Evolutionary conservation across 2,329 filamentous ascomycete genomes (phyloP).

Genomic region (Lasiodiplodia citricola): DNA sequence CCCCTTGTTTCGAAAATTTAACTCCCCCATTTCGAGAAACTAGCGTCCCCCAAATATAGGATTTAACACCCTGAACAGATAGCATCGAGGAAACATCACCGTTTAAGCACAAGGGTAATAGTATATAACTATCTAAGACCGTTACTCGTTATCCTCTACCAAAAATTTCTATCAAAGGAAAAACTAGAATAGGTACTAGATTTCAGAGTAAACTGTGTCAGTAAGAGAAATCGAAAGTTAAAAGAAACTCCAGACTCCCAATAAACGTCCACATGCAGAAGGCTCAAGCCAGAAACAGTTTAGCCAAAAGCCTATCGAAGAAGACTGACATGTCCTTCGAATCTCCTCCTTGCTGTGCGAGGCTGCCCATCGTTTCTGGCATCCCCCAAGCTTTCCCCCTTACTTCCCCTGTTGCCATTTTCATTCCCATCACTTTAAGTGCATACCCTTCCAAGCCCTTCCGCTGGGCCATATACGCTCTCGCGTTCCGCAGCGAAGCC

Average conservation of each 20-base stretch:
- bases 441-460: conserved; percentile 33
- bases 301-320: conserved; percentile 45
- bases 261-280: background rate
- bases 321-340: conserved; percentile 41
- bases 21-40: too few relatives aligned
- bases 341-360: background rate
- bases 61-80: too few relatives aligned
- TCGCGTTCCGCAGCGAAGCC: conserved; percentile 32
- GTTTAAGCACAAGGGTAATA: too few relatives aligned
- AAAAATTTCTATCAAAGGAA: background rate
- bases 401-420: conserved; percentile 27
- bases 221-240: background rate
- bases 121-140: too few relatives aligned
- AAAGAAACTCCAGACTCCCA: background rate
- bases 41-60: too few relatives aligned
- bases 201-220: background rate
- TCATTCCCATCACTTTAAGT: conserved; percentile 30
- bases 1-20: too few relatives aligned
- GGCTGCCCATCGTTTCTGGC: too few relatives aligned
- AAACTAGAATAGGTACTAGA: background rate
- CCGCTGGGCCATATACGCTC: conserved; percentile 27
- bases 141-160: background rate
- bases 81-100: too few relatives aligned
- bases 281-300: conserved; percentile 34
- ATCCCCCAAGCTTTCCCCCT: too few relatives aligned